A percentile compares a stretch with the other conserved stretches of the same genome.
phyloP scores from a whole-genome alignment of 371 early-diverging fungal species.

The Nematocida ironsii region DNA sequence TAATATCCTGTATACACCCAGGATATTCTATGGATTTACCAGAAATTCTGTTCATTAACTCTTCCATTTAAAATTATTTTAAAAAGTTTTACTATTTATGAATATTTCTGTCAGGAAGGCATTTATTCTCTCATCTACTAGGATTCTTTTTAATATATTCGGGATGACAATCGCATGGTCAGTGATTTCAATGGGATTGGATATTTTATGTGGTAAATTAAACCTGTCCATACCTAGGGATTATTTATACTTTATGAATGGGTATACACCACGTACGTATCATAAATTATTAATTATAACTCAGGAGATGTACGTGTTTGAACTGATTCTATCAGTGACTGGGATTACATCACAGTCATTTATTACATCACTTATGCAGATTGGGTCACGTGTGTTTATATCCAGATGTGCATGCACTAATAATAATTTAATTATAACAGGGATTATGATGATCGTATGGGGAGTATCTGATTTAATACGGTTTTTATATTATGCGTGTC shows the following conservation, averaged over 20 bases:
- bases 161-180: conserved; percentile 13
- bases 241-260: background rate
- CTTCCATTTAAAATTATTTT: background rate
- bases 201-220: background rate
- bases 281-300: background rate
- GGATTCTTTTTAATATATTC: conserved; percentile 13
- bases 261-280: background rate
- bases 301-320: conserved; percentile 31
- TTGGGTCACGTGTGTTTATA: conserved; percentile 38
- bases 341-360: conserved; percentile 32
- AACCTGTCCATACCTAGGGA: background rate
- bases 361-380: conserved; percentile 30
- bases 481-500: conserved; percentile 24
- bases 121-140: background rate
- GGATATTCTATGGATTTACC: background rate
- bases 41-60: background rate
- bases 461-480: conserved; percentile 37
- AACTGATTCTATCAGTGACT: conserved; percentile 18
- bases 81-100: conserved; percentile 12
- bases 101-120: background rate
- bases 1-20: background rate
- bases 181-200: conserved; percentile 24
- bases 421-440: background rate
- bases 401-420: conserved; percentile 17
- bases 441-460: conserved; percentile 28